Evolutionary conservation across 2,329 filamentous ascomycete species (phyloP), one percentile per base, ranked within the genome.

Genomic region (Mollisia scopiformis): DNA sequence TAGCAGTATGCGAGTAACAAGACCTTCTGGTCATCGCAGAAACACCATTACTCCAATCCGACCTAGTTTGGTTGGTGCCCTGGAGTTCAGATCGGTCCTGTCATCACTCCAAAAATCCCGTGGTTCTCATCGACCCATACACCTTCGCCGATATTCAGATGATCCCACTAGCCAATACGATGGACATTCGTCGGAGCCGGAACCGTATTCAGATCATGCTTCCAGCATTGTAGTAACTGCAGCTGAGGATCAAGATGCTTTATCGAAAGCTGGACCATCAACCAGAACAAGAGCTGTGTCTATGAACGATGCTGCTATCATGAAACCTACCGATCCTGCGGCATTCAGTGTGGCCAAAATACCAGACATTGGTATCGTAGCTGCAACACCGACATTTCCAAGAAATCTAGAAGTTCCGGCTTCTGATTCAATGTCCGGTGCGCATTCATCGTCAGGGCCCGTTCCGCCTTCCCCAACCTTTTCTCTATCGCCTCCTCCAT

Each of bases 71-170:
- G 89, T 99, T 3, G 95, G 95, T 46, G 95, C 92, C 8, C 80
- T 99, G 59, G 95, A 99, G 76, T 99, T 99, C 69, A 86, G 93
- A 68, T 94, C 94, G 2, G 89, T 97, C 2, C 79, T 99, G 49
- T 89, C 91, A n/a, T 93, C 93, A 2, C 78, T 99, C 59, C 88
- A 96, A 70, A 90, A 88, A 66, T 91, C 92, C 58, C 86, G 91
- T 71, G 95, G 92, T 65, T 85, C 91, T 27, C 87, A 88, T 68
- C 84, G 87, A 46, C 84, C 88, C 2, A 87, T 96, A 62, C 83
- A 87, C 65, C 76, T 87, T 25, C 84, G 90, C 62, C 86, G 88
- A 68, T 89, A 89, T 71, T 91, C 89, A 0, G 88, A 91, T 63
- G 85, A 88, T 46, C 68, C 69, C 28, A 62, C 62, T 7, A 41